Percentiles rank a stretch among this genome's conserved stretches.
These are phyloP conservation scores for Chrysopogon serrulatus DNA, from an alignment of 176 grass and related monocot species.

Conservation along the genomic window DNA sequence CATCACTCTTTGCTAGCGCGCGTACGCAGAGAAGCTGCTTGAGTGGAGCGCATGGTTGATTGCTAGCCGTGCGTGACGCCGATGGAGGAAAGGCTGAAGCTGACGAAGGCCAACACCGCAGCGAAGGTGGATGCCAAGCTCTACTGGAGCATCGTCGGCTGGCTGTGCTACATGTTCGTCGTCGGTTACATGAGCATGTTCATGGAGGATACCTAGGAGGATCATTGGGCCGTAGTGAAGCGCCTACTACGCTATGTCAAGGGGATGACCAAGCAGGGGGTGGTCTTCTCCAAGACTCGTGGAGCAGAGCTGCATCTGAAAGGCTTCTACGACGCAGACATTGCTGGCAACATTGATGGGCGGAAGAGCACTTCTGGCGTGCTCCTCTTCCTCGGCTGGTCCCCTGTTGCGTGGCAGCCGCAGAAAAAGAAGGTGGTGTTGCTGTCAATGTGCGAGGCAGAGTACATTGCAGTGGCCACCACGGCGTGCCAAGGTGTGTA, in stretches of 20 bases:
- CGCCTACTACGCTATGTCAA: too few relatives aligned
- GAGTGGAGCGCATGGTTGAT: not conserved
- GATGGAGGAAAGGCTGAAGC: not conserved
- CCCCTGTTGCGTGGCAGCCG: not conserved
- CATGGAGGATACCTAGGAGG: too few relatives aligned
- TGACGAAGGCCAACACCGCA: not conserved
- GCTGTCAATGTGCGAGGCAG: not conserved
- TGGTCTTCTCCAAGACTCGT: not conserved
- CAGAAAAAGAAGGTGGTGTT: not conserved
- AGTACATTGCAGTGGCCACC: not conserved
- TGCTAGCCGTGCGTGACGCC: not conserved
- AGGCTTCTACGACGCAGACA: not conserved
- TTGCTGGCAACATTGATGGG: not conserved
- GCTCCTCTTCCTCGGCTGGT: not conserved
- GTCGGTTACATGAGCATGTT: too few relatives aligned
- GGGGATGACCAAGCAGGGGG: not conserved
- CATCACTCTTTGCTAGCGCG: too few relatives aligned
- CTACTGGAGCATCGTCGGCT: not conserved
- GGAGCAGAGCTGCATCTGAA: not conserved
- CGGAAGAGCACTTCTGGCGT: not conserved
- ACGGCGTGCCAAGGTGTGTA: not conserved
- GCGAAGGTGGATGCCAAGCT: too few relatives aligned
- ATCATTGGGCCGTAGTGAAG: too few relatives aligned
- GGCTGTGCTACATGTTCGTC: too few relatives aligned
- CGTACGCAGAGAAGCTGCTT: not conserved